Evolutionary conservation across 2,329 filamentous ascomycete genomes (phyloP).

Genomic region (Fusarium lateritium): DNA sequence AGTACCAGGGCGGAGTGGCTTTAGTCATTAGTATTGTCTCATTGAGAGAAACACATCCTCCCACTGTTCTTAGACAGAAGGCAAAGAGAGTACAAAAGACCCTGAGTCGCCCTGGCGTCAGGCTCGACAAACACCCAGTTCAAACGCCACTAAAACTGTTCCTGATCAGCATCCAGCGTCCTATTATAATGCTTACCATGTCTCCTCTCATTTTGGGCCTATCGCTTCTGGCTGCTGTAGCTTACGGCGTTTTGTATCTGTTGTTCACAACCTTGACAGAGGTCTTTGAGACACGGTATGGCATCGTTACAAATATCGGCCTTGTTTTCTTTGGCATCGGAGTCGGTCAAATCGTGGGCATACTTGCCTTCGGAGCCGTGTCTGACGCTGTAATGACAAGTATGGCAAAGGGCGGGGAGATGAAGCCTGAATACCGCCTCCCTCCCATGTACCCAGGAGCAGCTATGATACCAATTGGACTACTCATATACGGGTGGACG

Average conservation of each 20-base stretch:
- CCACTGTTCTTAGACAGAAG: too few relatives aligned
- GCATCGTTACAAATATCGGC: background rate
- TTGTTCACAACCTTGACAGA: slow-evolving; percentile 43
- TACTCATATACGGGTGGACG: background rate
- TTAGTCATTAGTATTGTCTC: too few relatives aligned
- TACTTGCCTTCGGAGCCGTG: background rate
- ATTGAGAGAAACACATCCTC: too few relatives aligned
- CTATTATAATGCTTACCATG: too few relatives aligned
- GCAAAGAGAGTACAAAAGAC: too few relatives aligned
- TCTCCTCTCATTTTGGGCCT: too few relatives aligned
- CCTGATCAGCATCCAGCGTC: too few relatives aligned
- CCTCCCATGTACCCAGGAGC: background rate
- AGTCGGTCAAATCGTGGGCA: background rate
- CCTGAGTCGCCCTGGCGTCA: too few relatives aligned
- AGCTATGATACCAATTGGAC: background rate
- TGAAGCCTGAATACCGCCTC: background rate
- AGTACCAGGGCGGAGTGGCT: too few relatives aligned
- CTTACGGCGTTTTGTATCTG: slow-evolving; percentile 68
- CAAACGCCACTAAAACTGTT: too few relatives aligned
- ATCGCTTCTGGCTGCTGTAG: slow-evolving; percentile 9
- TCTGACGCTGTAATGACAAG: background rate
- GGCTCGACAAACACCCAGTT: too few relatives aligned
- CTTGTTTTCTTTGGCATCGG: background rate
- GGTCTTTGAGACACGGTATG: background rate
- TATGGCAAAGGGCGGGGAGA: background rate